These are phyloP conservation scores for Curvularia sp. DNA, from an alignment of 2,329 filamentous ascomycete species.

Conservation along the genomic window DNA sequence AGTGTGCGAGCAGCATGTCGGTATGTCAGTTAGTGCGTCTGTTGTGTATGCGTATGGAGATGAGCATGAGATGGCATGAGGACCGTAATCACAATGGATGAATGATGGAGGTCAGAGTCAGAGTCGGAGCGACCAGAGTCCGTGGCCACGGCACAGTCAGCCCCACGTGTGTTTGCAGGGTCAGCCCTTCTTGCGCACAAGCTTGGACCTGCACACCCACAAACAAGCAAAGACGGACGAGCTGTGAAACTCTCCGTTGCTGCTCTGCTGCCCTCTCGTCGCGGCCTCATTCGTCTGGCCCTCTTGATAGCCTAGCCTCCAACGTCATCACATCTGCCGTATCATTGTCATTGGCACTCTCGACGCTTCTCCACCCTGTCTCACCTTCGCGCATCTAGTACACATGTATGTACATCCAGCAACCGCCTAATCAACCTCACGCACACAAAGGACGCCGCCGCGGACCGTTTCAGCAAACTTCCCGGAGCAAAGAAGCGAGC, in stretches of 20 bases:
- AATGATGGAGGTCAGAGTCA: slow-evolving; percentile 5
- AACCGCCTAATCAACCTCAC: neutral
- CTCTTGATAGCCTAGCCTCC: neutral
- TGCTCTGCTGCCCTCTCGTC: slow-evolving; percentile 9
- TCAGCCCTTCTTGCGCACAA: slow-evolving; percentile 11
- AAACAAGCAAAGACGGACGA: slow-evolving; percentile 18
- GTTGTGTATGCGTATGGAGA: neutral
- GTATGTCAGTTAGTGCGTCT: neutral
- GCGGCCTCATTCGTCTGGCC: neutral
- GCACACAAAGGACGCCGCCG: neutral
- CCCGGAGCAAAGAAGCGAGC: neutral
- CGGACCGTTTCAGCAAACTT: neutral
- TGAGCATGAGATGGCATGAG: neutral
- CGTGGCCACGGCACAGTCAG: slow-evolving; percentile 19
- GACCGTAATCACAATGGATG: neutral
- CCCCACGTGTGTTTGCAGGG: slow-evolving; percentile 28
- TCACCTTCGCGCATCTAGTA: neutral
- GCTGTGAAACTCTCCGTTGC: slow-evolving; percentile 19
- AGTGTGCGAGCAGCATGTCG: too few relatives aligned
- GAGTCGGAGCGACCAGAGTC: slow-evolving; percentile 17
- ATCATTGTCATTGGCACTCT: slow-evolving; percentile 9
- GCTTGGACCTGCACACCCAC: slow-evolving; percentile 10
- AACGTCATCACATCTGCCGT: slow-evolving; percentile 12
- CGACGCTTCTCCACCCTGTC: slow-evolving; percentile 8
- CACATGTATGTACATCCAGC: neutral